phyloP scores from a whole-genome alignment of 208 protist species.

The Naegleria fowleri region DNA sequence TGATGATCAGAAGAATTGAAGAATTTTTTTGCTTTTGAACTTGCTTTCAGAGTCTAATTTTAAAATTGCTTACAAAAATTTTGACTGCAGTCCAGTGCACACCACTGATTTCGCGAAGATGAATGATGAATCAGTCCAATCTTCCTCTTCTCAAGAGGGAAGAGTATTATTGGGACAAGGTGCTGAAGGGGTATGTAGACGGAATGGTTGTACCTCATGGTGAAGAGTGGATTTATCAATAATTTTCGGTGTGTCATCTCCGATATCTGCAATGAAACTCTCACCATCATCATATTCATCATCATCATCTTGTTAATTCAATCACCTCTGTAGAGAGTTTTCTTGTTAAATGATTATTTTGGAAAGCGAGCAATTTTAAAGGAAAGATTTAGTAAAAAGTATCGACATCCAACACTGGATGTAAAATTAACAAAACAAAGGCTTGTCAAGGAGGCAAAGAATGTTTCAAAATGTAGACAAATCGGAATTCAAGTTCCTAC shows the following conservation, averaged over 20 bases:
- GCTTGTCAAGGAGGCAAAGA: neutral
- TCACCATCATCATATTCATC: no score
- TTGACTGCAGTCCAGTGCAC: neutral
- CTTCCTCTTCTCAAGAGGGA: neutral
- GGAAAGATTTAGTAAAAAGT: conserved; percentile 28
- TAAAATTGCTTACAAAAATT: neutral
- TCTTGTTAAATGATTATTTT: neutral
- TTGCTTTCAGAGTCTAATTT: neutral
- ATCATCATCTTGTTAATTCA: no score
- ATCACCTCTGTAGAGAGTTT: neutral
- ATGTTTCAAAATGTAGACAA: conserved; percentile 16
- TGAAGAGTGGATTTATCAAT: no score
- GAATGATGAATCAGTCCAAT: neutral
- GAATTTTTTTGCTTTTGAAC: neutral
- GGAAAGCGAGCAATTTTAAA: conserved; percentile 15
- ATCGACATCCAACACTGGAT: conserved; percentile 22
- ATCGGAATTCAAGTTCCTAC: neutral
- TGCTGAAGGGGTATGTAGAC: neutral
- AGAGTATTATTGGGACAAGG: neutral
- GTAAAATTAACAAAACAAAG: neutral
- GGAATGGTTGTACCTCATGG: no score
- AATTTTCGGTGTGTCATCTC: no score
- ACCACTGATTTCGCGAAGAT: neutral
- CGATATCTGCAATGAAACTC: no score
- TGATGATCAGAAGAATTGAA: neutral